Evolutionary conservation across 2,329 filamentous ascomycete species (phyloP), one percentile per base, ranked within the genome.

Genomic region (Cytospora paraplurivora): DNA sequence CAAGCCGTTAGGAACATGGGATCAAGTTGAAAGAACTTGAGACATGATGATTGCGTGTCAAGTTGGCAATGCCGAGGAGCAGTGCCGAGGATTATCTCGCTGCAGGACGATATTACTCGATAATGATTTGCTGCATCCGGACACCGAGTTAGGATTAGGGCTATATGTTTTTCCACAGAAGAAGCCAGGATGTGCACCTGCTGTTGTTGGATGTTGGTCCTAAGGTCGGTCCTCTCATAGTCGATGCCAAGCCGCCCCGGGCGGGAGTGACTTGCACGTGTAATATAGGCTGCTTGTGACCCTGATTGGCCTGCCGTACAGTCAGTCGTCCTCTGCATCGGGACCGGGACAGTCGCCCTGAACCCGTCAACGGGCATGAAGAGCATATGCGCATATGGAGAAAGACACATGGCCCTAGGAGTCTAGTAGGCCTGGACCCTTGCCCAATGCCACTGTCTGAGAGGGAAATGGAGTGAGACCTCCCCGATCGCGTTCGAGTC

Each of bases 291-390:
- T 27, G 27, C 27, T 27, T 27, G 27, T 27, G 27, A 27, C 27
- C 27, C 27, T 27, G 27, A 27, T 27, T 27, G 27, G 27, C 27
- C 27, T 27, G 27, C 27, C 27, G 27, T 27, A 27, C 27, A 27
- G 27, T 27, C 27, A 27, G 27, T 27, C 27, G 27, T 27, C 27
- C 27, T 2, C 27, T 27, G 27, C 27, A 27, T 27, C 27, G 27
- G 27, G 27, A 27, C 27, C 41, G 41, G 41, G 15, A 44, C 13
- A 41, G n/a, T 44, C 17, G 27, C 27, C 41, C 41, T 41, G n/a
- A 21, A 54, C 32, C 54, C 61, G 53, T 50, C 49, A 37, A 47
- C 49, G 61, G 61, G 61, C 61, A 62, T 62, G 53, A 57, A 52
- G 44, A 35, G 19, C 7, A 15, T 6, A 15, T 6, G 27, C n/a